These are phyloP conservation scores for Bromus sterilis DNA, from an alignment of 176 grass and related monocot genomes.

Conservation along the genomic window DNA sequence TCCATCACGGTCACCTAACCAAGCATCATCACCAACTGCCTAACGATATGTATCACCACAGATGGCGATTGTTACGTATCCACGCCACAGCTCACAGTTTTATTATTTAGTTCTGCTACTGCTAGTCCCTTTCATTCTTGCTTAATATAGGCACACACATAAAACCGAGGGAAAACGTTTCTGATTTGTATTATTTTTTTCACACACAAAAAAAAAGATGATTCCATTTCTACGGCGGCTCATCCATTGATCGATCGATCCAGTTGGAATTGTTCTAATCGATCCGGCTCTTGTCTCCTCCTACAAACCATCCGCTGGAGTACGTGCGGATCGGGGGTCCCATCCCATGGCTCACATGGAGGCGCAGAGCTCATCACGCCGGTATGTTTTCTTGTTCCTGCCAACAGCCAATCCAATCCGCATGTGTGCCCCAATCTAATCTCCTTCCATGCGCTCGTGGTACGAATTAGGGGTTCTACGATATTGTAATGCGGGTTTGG, in stretches of 20 bases:
- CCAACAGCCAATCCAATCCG: not conserved
- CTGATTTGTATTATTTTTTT: not conserved
- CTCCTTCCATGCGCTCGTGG: not conserved
- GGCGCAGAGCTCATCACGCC: slow-evolving; percentile 37
- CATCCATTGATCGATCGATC: slow-evolving; percentile 1
- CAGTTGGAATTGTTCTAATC: not conserved
- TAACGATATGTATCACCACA: not conserved
- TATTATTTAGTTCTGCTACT: not conserved
- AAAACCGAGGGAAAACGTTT: slow-evolving; percentile 11
- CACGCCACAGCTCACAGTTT: not conserved
- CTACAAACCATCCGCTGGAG: slow-evolving; percentile 2
- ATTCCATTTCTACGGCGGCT: slow-evolving; percentile 5
- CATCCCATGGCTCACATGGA: slow-evolving; percentile 45
- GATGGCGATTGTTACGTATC: slow-evolving; percentile 2
- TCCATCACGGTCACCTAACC: slow-evolving; percentile 2
- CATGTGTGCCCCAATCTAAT: not conserved
- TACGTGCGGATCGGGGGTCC: not conserved
- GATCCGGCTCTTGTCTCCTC: slow-evolving; percentile 19
- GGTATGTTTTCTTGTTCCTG: slow-evolving; percentile 18
- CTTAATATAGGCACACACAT: slow-evolving; percentile 26
- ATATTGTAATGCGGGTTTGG: not conserved
- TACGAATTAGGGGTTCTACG: not conserved
- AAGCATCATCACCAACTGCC: not conserved
- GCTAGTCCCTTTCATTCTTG: not conserved
- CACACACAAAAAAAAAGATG: not conserved